Conservation (phyloP, 495 filamentous ascomycete genomes). For the Tricharina praecox region DNA sequence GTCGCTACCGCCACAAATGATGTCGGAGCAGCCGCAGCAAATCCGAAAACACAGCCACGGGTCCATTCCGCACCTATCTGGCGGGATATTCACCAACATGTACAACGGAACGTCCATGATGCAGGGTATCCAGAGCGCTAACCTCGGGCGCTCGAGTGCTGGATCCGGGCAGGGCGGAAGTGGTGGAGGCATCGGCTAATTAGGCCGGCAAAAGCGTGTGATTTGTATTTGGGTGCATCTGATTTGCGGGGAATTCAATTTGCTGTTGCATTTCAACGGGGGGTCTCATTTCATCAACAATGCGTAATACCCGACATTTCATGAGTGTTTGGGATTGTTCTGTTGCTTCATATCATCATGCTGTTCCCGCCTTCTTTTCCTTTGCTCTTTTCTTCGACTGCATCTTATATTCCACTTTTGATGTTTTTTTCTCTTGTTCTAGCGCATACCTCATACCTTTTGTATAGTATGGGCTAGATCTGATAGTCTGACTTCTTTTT, state of each 20-base stretch:
- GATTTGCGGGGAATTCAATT: background rate
- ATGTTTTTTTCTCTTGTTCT: no score
- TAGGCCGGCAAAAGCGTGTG: background rate
- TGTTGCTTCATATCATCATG: no score
- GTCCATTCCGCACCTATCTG: background rate
- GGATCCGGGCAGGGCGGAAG: background rate
- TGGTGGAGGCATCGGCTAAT: background rate
- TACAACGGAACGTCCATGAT: background rate
- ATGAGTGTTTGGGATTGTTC: no score
- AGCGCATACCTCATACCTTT: no score
- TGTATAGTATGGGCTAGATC: no score
- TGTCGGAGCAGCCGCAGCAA: constrained; percentile 19
- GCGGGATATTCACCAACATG: background rate
- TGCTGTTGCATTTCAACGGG: background rate
- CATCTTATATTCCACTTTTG: no score
- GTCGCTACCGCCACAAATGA: constrained; percentile 21
- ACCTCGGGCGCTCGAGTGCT: background rate
- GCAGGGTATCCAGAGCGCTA: background rate
- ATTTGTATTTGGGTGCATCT: background rate
- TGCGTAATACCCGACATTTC: no score
- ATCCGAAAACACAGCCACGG: constrained; percentile 8
- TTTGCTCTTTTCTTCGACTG: no score
- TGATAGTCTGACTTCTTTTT: no score
- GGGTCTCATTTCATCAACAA: background rate
- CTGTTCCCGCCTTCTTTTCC: no score